phyloP scores from a whole-genome alignment of 164 flowering plant genomes.

The Taxillus chinensis region DNA sequence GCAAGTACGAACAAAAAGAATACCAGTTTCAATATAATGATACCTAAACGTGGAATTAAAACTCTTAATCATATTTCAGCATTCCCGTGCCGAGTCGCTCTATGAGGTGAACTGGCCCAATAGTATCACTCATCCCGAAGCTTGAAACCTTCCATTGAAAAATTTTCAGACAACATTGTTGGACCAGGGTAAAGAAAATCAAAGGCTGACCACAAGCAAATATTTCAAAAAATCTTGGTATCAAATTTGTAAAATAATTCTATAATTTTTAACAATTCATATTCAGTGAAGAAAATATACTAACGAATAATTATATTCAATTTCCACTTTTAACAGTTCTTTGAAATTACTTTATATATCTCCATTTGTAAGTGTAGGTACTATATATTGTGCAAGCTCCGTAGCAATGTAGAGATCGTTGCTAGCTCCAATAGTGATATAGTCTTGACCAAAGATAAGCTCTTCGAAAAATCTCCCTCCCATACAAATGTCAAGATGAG shows the following conservation, averaged over 20 bases:
- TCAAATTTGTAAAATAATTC: no score
- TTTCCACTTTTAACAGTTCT: neutral
- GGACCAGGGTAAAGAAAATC: neutral
- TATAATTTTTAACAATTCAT: no score
- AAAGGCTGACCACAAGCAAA: neutral
- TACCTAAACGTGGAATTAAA: no score
- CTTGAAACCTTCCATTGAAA: constrained; percentile 53
- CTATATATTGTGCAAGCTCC: constrained; percentile 96
- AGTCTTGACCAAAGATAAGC: constrained; percentile 85
- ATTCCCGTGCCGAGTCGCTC: constrained; percentile 84
- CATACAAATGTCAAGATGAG: constrained; percentile 97
- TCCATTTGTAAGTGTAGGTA: constrained; percentile 6
- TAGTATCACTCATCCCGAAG: constrained; percentile 92
- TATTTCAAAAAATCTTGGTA: no score
- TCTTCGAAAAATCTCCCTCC: constrained; percentile 99
- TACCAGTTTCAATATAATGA: constrained; percentile 34
- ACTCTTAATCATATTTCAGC: constrained; percentile 62
- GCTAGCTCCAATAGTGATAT: constrained; percentile 92
- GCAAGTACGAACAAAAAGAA: neutral
- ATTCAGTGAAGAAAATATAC: neutral
- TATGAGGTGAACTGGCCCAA: constrained; percentile 88
- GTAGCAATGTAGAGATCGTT: constrained; percentile 86
- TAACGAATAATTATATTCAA: neutral
- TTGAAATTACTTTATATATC: neutral
- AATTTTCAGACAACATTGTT: constrained; percentile 3